Evolutionary conservation across 1,139 yeast species (phyloP), one percentile per base, ranked within the genome.

Genomic region (Sugiyamaella xylanicola): DNA sequence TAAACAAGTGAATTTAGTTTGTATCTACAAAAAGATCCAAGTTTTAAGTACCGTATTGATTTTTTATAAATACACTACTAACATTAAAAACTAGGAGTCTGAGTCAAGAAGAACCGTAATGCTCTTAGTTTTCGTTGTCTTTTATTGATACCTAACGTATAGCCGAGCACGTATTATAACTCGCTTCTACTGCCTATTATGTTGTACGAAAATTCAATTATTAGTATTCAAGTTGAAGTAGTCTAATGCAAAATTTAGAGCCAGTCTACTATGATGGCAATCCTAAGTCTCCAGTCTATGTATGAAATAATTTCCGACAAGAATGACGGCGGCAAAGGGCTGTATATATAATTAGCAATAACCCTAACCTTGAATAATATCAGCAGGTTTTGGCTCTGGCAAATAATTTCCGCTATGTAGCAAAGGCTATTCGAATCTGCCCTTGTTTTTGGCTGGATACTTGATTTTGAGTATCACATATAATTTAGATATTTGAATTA

Each of bases 51-150:
- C 35, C 29, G 48, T 45, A 45, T 32, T 20, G 48, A 45, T 45
- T 25, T 32, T 45, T 17, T 43, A n/a, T 45, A 45, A 16, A 45
- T 29, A 45, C 20, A 32, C 48, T 17, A 43, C 47, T 25, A 43
- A 43, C 27, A 29, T 15, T 45, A 43, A 20, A 20, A 20, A 15
- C 47, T 43, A 43, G 27, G 16, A 11, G 40, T 13, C 17, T 13
- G 4, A 15, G 15, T 36, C 15, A 36, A 13, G 40, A 36, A 36
- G 40, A 36, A 36, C 17, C 15, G 15, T 36, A 5, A 13, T 7
- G 15, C 17, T n/a, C 17, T 5, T 27, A 8, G 11, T 13, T 36
- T 36, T 15, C 4, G 15, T n/a, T n/a, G 15, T 36, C 17, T 36
- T 13, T 36, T 7, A 7, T 36, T 5, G n/a, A 36, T 36, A 36